These are phyloP conservation scores for Luvunga scandens DNA, from an alignment of 345 rosid genomes.

Conservation along the genomic window DNA sequence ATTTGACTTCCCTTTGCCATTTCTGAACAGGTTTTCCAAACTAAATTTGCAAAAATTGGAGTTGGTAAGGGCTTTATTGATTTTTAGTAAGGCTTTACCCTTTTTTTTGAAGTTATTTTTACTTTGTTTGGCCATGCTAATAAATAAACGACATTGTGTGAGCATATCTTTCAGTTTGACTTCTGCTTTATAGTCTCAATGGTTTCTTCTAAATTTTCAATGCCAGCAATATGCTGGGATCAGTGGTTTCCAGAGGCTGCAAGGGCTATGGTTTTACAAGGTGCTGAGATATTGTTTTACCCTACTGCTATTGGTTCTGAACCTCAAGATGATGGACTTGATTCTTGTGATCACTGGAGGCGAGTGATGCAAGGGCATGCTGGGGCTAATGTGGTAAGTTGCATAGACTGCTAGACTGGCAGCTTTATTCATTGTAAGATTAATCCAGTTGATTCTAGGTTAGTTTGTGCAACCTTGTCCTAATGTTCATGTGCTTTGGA, in stretches of 20 bases:
- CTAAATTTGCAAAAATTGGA: constrained; percentile 90
- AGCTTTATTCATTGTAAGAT: neutral
- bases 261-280: constrained; percentile 83
- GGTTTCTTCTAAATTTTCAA: constrained; percentile 7
- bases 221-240: constrained; percentile 91
- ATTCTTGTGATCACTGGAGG: constrained; percentile 90
- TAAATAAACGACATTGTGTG: neutral
- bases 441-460: constrained; percentile 4
- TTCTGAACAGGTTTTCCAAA: constrained; percentile 70
- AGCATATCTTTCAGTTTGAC: neutral
- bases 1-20: constrained; percentile 14
- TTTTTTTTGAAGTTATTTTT: neutral
- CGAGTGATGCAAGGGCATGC: constrained; percentile 99
- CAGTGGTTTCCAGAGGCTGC: constrained; percentile 98
- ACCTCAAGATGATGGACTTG: constrained; percentile 91
- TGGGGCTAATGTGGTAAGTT: constrained; percentile 86
- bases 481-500: neutral
- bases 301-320: constrained; percentile 97
- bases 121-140: neutral
- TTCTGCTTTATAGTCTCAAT: neutral
- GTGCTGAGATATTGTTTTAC: constrained; percentile 84
- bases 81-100: neutral
- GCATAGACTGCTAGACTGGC: constrained; percentile 2
- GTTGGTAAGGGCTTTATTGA: constrained; percentile 54
- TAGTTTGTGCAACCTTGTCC: neutral